Percentiles rank a stretch among this genome's conserved stretches.
Evolutionary conservation across 2,329 filamentous ascomycete genomes (phyloP).

Genomic region (Pseudogymnoascus sp.): DNA sequence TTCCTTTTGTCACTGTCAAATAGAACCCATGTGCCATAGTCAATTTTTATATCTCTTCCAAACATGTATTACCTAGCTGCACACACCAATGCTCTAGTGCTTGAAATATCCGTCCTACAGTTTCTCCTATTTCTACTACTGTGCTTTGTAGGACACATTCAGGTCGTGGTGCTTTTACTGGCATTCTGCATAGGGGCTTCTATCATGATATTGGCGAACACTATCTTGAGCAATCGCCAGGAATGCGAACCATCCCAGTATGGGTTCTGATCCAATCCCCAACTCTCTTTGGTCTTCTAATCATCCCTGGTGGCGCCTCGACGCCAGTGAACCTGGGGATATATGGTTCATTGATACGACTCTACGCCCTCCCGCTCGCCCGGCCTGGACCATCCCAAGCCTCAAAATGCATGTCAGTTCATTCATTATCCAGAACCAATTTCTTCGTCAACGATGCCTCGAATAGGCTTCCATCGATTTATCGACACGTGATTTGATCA

Average conservation of each 20-base stretch:
- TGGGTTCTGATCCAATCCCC: neutral
- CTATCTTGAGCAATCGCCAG: neutral
- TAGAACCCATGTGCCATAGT: conserved; percentile 10
- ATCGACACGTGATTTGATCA: neutral
- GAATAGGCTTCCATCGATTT: neutral
- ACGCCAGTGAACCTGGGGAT: neutral
- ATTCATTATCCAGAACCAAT: neutral
- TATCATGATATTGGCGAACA: neutral
- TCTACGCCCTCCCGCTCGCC: neutral
- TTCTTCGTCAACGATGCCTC: neutral
- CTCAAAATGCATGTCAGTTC: neutral
- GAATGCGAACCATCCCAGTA: neutral
- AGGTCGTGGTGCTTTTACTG: neutral
- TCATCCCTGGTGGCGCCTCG: neutral
- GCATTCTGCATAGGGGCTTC: too few species aligned
- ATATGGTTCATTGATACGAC: neutral
- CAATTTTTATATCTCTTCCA: conserved; percentile 7
- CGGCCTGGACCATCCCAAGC: neutral
- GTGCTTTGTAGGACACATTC: neutral
- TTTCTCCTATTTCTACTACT: neutral
- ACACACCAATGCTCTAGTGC: neutral
- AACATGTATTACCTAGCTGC: conserved; percentile 3
- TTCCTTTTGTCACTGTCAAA: conserved; percentile 10
- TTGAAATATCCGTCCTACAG: neutral
- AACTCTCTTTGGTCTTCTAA: neutral